Percentiles rank a stretch among this genome's conserved stretches.
Conservation (phyloP, 2,329 filamentous ascomycete genomes). For the Diaporthe nobilis region DNA sequence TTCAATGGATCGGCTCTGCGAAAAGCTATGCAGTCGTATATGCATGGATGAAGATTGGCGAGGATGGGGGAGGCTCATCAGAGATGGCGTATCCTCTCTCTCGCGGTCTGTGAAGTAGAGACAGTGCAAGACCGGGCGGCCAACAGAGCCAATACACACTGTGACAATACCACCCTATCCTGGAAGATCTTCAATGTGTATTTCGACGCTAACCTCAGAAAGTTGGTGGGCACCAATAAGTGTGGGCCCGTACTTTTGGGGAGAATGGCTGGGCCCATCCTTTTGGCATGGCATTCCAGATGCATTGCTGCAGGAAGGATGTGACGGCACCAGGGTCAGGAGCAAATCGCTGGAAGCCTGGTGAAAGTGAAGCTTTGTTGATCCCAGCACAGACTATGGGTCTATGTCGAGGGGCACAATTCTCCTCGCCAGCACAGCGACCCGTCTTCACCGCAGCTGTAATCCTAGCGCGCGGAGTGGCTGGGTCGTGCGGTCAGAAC, state of each 20-base stretch:
- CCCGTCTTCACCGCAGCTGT: conserved; percentile 12
- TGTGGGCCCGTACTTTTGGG: conserved; percentile 40
- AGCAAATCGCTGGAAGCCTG: conserved; percentile 31
- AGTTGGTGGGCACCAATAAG: conserved; percentile 31
- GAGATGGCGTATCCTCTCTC: conserved; percentile 11
- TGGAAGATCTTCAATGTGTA: conserved; percentile 34
- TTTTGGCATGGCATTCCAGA: conserved; percentile 40
- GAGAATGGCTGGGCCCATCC: conserved; percentile 39
- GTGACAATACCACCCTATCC: conserved; percentile 26
- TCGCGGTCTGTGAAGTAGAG: neutral
- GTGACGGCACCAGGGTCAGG: conserved; percentile 33
- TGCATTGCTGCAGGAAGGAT: conserved; percentile 37
- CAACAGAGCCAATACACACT: neutral
- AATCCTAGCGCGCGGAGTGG: conserved; percentile 12
- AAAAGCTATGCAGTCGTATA: conserved; percentile 29
- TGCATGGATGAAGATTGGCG: conserved; percentile 32
- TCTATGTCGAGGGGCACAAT: neutral
- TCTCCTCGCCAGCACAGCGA: neutral
- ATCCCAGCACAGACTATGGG: conserved; percentile 36
- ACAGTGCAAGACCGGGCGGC: conserved; percentile 7
- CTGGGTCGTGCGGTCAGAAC: neutral
- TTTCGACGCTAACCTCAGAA: conserved; percentile 37
- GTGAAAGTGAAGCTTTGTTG: conserved; percentile 26
- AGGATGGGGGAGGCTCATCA: conserved; percentile 32
- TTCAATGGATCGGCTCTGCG: neutral